Evolutionary conservation across 805 yeast genomes (phyloP).

Genomic region (Debaryomyces prosopidis): DNA sequence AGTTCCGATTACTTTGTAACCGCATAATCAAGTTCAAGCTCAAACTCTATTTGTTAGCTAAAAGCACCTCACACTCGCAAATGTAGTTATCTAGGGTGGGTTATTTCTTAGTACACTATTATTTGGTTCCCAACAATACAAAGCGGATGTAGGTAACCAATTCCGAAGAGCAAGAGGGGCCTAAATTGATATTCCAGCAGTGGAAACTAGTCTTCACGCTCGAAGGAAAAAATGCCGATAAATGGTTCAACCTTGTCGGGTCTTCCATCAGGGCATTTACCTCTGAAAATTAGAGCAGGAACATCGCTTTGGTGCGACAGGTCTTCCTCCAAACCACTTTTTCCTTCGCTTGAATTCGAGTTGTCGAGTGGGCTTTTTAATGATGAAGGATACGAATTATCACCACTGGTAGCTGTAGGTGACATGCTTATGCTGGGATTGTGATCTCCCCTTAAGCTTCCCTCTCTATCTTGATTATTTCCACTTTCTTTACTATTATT

Average conservation of each 20-base stretch:
- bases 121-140: too few relatives aligned
- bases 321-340: conserved; percentile 23
- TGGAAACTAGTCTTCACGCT: conserved; percentile 35
- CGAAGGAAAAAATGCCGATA: conserved; percentile 56
- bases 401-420: conserved; percentile 3
- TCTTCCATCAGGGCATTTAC: conserved; percentile 52
- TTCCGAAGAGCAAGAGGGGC: too few relatives aligned
- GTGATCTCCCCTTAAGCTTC: not conserved
- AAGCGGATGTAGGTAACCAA: too few relatives aligned
- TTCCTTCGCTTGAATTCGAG: conserved; percentile 6
- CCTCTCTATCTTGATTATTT: not conserved
- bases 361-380: not conserved
- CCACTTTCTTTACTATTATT: conserved; percentile 8
- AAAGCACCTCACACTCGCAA: too few relatives aligned
- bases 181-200: not conserved
- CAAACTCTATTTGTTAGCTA: too few relatives aligned
- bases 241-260: conserved; percentile 55
- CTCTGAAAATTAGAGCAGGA: conserved; percentile 52
- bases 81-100: too few relatives aligned
- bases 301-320: conserved; percentile 38
- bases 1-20: too few relatives aligned
- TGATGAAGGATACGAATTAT: not conserved
- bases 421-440: not conserved
- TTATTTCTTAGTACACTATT: too few relatives aligned
- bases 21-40: too few relatives aligned